Evolutionary conservation across 2,329 filamentous ascomycete genomes (phyloP), one percentile per base, ranked within the genome.

Genomic region (Aspergillus felis): DNA sequence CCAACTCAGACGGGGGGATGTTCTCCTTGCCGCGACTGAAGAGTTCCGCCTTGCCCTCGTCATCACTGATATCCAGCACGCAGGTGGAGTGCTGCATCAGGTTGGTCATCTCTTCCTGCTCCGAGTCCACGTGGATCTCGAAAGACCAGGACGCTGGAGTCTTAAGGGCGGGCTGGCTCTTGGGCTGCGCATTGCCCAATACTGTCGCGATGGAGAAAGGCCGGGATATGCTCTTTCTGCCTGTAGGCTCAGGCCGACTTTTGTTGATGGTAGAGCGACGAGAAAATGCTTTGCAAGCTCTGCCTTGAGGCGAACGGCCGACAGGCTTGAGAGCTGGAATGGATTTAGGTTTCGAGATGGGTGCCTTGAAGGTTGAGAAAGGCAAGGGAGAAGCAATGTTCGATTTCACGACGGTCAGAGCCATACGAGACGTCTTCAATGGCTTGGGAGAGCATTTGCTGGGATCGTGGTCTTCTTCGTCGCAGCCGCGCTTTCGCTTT

Each of bases 61-160:
- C 92, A 24, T 91, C 92, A 64, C 87, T 91, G 68, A 97, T 91
- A 71, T 97, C 93, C 3, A 97, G 83, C 0, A 88, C 87, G 62
- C 88, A 88, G 7, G 93, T 93, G 56, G 88, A 89, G 78, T 97
- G 93, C 75, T 97, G 90, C 77, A 97, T 90, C 42, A 96, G 79
- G 68, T 96, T 97, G 66, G 92, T 91, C 75, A 94, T 90, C 71
- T 96, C 88, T 70, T 97, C 90, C 71, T 96, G 90, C 7, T 89
- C 85, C 0, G 90, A 91, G 74, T 99, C 93, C 71, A 96, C 91
- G 71, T 97, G 88, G 68, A 99, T 97, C 58, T 93, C 89, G 71
- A 99, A 97, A 79, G 89, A 89, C 92, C 92, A 97, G 58, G 68
- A 69, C 0, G 66, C 61, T 10, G 70, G 69, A 7, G 74, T 71